A percentile compares a stretch with the other conserved stretches of the same genome.
These are phyloP conservation scores for Collybia sp. DNA, from an alignment of 768 basidiomycete species.

Conservation along the genomic window DNA sequence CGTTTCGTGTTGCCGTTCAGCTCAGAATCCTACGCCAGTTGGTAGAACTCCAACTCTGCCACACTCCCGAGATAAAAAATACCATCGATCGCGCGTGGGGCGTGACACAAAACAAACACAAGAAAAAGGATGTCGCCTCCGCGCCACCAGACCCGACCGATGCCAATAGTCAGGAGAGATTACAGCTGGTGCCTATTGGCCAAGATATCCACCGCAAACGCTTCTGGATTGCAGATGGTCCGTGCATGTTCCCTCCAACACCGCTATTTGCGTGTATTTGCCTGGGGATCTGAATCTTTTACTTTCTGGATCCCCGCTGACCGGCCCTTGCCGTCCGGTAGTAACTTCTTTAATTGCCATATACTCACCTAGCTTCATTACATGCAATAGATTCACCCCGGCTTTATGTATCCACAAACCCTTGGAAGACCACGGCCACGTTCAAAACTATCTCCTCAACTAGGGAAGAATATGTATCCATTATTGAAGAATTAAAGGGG, in stretches of 20 bases:
- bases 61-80: slow-evolving; percentile 63
- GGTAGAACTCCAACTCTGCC: slow-evolving; percentile 77
- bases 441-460: slow-evolving; percentile 71
- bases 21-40: slow-evolving; percentile 80
- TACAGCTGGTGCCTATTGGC: slow-evolving; percentile 69
- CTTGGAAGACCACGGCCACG: slow-evolving; percentile 83
- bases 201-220: slow-evolving; percentile 74
- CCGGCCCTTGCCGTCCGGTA: slow-evolving; percentile 30
- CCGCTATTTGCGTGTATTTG: slow-evolving; percentile 75
- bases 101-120: slow-evolving; percentile 78
- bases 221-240: slow-evolving; percentile 88
- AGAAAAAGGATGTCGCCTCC: slow-evolving; percentile 64
- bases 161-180: slow-evolving; percentile 58
- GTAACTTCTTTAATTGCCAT: slow-evolving; percentile 18
- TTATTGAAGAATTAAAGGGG: slow-evolving; percentile 58
- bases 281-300: slow-evolving; percentile 36
- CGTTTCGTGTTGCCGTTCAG: slow-evolving; percentile 32
- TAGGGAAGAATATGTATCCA: slow-evolving; percentile 63
- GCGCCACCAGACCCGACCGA: slow-evolving; percentile 54
- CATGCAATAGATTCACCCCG: slow-evolving; percentile 71
- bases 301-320: slow-evolving; percentile 37
- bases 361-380: slow-evolving; percentile 18
- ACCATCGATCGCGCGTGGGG: slow-evolving; percentile 85
- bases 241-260: slow-evolving; percentile 44
- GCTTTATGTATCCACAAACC: slow-evolving; percentile 80